phyloP scores from a whole-genome alignment of 1,139 yeast genomes.

The Scheffersomyces illinoinensis region DNA sequence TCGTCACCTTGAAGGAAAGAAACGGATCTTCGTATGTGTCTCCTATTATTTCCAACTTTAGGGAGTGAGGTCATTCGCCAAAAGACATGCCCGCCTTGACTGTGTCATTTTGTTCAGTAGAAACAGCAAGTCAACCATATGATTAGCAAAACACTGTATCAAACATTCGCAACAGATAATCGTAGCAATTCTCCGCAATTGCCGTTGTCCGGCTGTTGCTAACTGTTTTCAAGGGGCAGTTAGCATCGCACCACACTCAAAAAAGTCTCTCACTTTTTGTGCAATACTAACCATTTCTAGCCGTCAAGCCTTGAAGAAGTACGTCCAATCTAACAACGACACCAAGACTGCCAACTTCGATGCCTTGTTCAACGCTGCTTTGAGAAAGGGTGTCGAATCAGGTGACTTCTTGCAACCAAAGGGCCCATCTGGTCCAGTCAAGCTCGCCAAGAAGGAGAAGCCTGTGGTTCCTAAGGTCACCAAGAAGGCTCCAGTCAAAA shows the following conservation, averaged over 20 bases:
- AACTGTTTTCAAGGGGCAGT: constrained; percentile 8
- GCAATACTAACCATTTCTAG: constrained; percentile 30
- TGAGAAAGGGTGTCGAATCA: constrained; percentile 76
- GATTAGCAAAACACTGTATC: background rate
- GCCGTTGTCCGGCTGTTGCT: background rate
- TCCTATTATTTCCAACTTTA: background rate
- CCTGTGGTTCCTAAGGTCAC: constrained; percentile 21
- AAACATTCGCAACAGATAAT: background rate
- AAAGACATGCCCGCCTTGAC: background rate
- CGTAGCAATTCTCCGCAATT: background rate
- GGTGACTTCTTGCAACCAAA: constrained; percentile 86
- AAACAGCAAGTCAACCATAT: background rate
- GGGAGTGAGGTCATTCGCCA: background rate
- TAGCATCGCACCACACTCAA: constrained; percentile 12
- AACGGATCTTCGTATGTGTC: constrained; percentile 70
- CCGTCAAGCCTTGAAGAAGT: constrained; percentile 77
- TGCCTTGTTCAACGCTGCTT: constrained; percentile 72
- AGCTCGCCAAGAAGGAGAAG: constrained; percentile 51
- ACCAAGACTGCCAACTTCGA: constrained; percentile 68
- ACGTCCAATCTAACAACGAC: constrained; percentile 62
- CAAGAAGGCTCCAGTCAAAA: constrained; percentile 37
- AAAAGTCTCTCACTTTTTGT: background rate
- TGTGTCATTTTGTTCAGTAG: background rate
- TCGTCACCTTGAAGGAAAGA: constrained; percentile 72
- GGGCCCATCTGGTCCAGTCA: constrained; percentile 80